phyloP scores from a whole-genome alignment of 192 early-diverging fungal species.

The Coemansia pectinata region DNA sequence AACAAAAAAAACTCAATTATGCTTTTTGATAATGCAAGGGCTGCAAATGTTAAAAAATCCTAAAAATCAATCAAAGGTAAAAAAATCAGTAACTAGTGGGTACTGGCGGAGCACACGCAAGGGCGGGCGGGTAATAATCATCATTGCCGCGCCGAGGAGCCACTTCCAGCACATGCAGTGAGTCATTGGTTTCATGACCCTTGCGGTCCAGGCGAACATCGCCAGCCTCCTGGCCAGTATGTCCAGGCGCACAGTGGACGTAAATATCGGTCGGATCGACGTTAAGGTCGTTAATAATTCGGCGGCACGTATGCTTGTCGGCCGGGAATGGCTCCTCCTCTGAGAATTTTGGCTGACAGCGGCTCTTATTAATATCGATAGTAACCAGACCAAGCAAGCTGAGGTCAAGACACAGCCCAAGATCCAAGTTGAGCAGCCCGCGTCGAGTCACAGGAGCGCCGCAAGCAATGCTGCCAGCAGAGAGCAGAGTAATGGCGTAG shows the following conservation, averaged over 20 bases:
- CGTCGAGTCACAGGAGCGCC: constrained; percentile 15
- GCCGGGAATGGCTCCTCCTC: constrained; percentile 12
- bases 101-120: neutral
- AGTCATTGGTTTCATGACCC: neutral
- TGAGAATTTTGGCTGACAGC: constrained; percentile 24
- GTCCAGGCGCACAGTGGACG: constrained; percentile 9
- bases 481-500: constrained; percentile 13
- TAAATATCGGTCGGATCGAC: constrained; percentile 15
- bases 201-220: neutral
- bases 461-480: constrained; percentile 3
- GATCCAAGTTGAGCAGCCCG: constrained; percentile 33
- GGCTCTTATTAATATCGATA: constrained; percentile 20
- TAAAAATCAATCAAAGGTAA: neutral
- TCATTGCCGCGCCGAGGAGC: neutral
- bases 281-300: neutral
- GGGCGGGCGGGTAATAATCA: neutral
- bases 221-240: neutral
- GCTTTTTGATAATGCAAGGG: neutral
- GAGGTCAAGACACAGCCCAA: constrained; percentile 34
- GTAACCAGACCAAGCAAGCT: constrained; percentile 29
- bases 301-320: constrained; percentile 7
- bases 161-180: neutral
- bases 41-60: too few species aligned
- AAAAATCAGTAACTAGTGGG: neutral
- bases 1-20: neutral